Base-by-base conservation (phyloP, 2,329 filamentous ascomycete species). In the Neospermospora avenae region DNA sequence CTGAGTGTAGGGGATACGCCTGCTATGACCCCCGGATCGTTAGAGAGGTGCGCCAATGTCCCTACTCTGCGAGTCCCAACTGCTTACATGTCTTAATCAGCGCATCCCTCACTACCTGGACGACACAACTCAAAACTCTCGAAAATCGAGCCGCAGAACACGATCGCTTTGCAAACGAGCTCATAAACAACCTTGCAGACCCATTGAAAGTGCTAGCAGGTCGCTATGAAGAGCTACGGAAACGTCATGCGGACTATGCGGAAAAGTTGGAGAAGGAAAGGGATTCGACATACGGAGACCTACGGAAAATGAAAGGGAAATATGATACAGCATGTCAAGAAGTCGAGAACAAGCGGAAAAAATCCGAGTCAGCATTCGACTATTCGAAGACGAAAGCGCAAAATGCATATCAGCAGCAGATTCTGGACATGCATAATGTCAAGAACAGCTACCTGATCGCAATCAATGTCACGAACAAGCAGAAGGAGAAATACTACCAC, bases 391-490 rank as follows among this genome's bases (percentile, higher is more conserved):
- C 85, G 64, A 99, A 97, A 78, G 92, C 93, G 7, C 90, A 96
- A 72, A 88, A 85, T 72, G 87, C 91, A 39, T 99, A 96, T 75
- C 91, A 96, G 71, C 91, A 96, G 73, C 93, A 98, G 75, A 81
- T 96, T 62, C 78, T 87, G 62, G 95, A 99, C 68, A 98, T 98
- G 95, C 90, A 95, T 76, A 99, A 99, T 73, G 84, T 89, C 74
- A 99, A 99, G 80, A 99, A 99, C 74, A 92, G 90, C n/a, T 99
- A 99, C 72, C 79, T 99, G 63, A 96, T 99, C 70, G 84, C 86
- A 63, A 96, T 99, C 77, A 96, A 96, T 72, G 91, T 98, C 60
- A 96, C 93, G 35, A 99, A 99, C 77, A 96, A 95, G 78, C 88
- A 96, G 71, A 99, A 98, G 78, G 92, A 97, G 73, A 91, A 88